These are phyloP conservation scores for Suaeda aralocaspica DNA, from an alignment of 148 eudicot species.

Conservation along the genomic window DNA sequence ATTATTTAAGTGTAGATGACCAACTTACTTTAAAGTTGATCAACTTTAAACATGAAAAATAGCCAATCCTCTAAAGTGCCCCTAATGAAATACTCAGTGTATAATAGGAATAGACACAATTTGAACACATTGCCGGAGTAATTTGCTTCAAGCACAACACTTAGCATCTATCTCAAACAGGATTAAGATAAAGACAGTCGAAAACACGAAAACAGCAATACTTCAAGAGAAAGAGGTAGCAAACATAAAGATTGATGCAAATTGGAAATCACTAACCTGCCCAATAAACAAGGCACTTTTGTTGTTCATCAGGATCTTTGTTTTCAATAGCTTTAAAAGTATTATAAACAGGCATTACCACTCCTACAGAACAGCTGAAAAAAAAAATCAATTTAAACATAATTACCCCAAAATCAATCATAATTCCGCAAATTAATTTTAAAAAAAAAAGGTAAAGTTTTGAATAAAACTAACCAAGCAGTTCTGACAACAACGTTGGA, in stretches of 20 bases:
- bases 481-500: conserved; percentile 78
- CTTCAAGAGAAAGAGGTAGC: neutral
- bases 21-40: too few species aligned
- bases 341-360: conserved; percentile 69
- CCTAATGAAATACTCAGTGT: too few species aligned
- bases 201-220: neutral
- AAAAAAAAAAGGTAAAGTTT: neutral
- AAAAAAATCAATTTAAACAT: neutral
- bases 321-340: conserved; percentile 89
- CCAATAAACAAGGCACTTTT: conserved; percentile 85
- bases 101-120: too few species aligned
- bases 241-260: neutral
- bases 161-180: neutral
- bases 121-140: too few species aligned
- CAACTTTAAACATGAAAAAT: too few species aligned
- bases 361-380: conserved; percentile 33
- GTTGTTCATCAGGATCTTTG: conserved; percentile 68
- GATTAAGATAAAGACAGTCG: neutral
- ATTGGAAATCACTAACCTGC: conserved; percentile 61
- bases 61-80: too few species aligned
- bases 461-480: conserved; percentile 39
- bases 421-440: neutral
- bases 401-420: neutral
- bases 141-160: too few species aligned
- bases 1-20: too few species aligned